Evolutionary conservation across 2,329 filamentous ascomycete species (phyloP), one percentile per base, ranked within the genome.

Genomic region (Onygenales sp.): DNA sequence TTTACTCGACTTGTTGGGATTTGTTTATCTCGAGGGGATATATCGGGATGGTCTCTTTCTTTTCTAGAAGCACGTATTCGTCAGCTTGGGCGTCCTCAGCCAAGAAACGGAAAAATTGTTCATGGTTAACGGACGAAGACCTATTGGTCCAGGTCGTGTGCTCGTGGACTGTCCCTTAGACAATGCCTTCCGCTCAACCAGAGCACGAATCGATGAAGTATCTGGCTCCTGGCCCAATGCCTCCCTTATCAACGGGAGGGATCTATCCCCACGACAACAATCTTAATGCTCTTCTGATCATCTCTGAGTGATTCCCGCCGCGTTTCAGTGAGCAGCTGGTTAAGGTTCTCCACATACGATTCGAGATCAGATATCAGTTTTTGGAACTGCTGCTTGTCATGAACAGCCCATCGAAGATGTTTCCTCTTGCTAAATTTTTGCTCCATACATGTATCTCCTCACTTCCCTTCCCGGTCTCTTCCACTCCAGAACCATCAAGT

Each of bases 31-130:
- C 33, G 49, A 21, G 14, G 2, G 14, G 49, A 42, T 14, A 51
- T 42, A 13, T 51, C 49, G 9, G 10, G 9, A 33, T 43, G 37
- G 34, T 51, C 42, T 17, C n/a, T 10, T 13, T 51, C 39, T 33
- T 51, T 51, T 51, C 49, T 5, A 42, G 40, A 9, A 51, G 31
- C 13, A 43, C 21, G 42, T 51, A 51, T 42, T 51, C 49, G 13
- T 8, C 6, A 10, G 27, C 34, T 10, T 42, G 21, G 39, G 9
- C 17, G 13, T 6, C 32, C 39, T 42, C 42, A 17, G 49, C 49
- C 14, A 51, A 34, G 49, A 37, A n/a, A 43, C n/a, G 6, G 27
- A 33, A 6, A 51, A 33, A 21, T 51, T 10, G 4, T 17, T 36
- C 49, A 51, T 11, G 27, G 27, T 43, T 39, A 51, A 43, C 2